Evolutionary conservation across 2,329 filamentous ascomycete species (phyloP), one percentile per base, ranked within the genome.

Genomic region (Gliomastix tumulicola): DNA sequence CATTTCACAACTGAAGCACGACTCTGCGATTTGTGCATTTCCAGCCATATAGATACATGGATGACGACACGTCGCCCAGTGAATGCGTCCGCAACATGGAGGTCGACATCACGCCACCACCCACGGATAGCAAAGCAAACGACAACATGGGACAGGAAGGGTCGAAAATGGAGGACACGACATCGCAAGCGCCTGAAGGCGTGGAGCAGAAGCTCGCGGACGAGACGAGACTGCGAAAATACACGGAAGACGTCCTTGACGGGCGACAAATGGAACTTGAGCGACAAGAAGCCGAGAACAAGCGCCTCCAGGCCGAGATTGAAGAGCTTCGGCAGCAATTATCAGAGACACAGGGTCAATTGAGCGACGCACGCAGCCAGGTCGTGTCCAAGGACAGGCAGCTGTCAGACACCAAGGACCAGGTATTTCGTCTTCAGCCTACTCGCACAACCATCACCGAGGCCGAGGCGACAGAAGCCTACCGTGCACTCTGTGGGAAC

Each of bases 181-280:
- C 28, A n/a, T n/a, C n/a, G n/a, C n/a, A n/a, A n/a, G n/a, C n/a
- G n/a, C n/a, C n/a, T n/a, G n/a, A n/a, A n/a, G n/a, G n/a, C n/a
- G n/a, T 54, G 21, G 47, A 57, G 33, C 40, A 44, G 15, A 51
- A 46, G 34, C 41, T 61, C 20, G 44, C 45, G 15, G 49, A 57
- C 34, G 56, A 62, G 36, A 47, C 49, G 28, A 46, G 49, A 36
- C 42, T 62, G n/a, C 54, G 57, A 28, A 49, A 44, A 18, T 62
- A 56, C 41, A 59, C 58, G 6, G 57, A 62, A 34, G 46, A 50
- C 10, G 58, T 62, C n/a, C 36, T 62, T 30, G 59, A 62, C 35
- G 53, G 48, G 16, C 54, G 58, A 35, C 59, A 62, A 18, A 45
- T 49, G 32, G 58, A 62, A 31, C 46, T 62, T 13, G 54, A 61